phyloP scores from a whole-genome alignment of 2,329 filamentous ascomycete genomes.

The Pseudodiploospora longispora region DNA sequence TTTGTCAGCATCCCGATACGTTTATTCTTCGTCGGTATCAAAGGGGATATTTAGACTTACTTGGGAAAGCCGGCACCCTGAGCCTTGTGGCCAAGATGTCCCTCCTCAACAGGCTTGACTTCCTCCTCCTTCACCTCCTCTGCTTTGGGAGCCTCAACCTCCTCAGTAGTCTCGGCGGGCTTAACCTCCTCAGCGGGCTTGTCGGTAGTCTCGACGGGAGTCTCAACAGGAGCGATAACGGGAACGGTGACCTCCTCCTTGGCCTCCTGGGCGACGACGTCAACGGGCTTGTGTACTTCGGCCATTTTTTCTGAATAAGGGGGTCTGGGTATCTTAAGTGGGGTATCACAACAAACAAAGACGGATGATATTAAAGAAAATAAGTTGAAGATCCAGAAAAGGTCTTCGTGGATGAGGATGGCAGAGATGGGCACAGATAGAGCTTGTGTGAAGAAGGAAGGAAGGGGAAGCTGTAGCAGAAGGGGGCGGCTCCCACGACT shows the following conservation, averaged over 20 bases:
- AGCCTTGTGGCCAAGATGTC: conserved; percentile 81
- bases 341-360: conserved; percentile 45
- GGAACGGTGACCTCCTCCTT: conserved; percentile 43
- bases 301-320: conserved; percentile 58
- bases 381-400: conserved; percentile 28
- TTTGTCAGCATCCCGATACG: background rate
- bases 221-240: conserved; percentile 19
- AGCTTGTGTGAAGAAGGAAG: conserved; percentile 25
- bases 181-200: conserved; percentile 33
- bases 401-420: conserved; percentile 22
- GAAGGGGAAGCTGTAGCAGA: conserved; percentile 21
- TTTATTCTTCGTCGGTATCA: background rate
- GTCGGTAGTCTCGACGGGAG: conserved; percentile 26
- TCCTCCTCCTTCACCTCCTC: conserved; percentile 40
- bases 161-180: conserved; percentile 28
- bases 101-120: conserved; percentile 69
- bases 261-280: conserved; percentile 33
- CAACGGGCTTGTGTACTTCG: conserved; percentile 63
- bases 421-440: conserved; percentile 19
- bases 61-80: conserved; percentile 75
- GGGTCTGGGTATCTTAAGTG: conserved; percentile 33
- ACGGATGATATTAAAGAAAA: conserved; percentile 32
- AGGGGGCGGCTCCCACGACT: conserved; percentile 28
- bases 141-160: conserved; percentile 33
- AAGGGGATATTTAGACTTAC: conserved; percentile 44